A percentile compares a stretch with the other conserved stretches of the same genome.
Conservation (phyloP, 768 basidiomycete species). For the Pleurotus tuoliensis region DNA sequence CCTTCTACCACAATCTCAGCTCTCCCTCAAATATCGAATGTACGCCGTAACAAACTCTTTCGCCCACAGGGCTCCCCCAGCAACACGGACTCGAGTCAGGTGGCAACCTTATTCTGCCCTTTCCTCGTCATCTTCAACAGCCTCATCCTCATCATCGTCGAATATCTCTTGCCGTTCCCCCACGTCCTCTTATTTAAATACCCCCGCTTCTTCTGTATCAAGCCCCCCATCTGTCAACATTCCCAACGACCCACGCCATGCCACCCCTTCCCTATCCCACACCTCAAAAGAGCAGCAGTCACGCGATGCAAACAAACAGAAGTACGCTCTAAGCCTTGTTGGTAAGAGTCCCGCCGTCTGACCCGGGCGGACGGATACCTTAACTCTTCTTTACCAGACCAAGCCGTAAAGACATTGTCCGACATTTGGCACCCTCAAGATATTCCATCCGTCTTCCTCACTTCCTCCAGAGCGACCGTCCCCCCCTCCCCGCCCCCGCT, state of each 20-base stretch:
- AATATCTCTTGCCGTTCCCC: conserved; percentile 33
- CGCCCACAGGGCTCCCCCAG: conserved; percentile 69
- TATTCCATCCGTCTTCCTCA: conserved; percentile 56
- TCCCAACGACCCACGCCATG: conserved; percentile 30
- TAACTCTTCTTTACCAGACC: conserved; percentile 43
- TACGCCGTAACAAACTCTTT: conserved; percentile 45
- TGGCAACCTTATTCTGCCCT: conserved; percentile 76
- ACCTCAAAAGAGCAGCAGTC: conserved; percentile 27
- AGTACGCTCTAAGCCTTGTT: conserved; percentile 65
- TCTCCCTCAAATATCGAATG: conserved; percentile 24
- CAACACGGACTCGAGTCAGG: conserved; percentile 63
- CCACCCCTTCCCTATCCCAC: conserved; percentile 23
- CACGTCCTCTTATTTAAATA: conserved; percentile 44
- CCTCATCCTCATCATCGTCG: background rate
- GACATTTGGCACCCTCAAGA: conserved; percentile 81
- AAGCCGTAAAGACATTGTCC: conserved; percentile 71
- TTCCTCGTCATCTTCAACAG: conserved; percentile 32
- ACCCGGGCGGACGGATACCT: conserved; percentile 10
- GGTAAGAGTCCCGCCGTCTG: conserved; percentile 42
- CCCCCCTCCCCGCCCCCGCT: conserved; percentile 13
- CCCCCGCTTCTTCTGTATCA: conserved; percentile 53
- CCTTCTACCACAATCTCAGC: conserved; percentile 16
- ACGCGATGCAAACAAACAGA: conserved; percentile 30
- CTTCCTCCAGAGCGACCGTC: conserved; percentile 27
- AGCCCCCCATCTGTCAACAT: conserved; percentile 36